phyloP scores from a whole-genome alignment of 352 stramenopile genomes.

The Pilasporangium apinafurcum region DNA sequence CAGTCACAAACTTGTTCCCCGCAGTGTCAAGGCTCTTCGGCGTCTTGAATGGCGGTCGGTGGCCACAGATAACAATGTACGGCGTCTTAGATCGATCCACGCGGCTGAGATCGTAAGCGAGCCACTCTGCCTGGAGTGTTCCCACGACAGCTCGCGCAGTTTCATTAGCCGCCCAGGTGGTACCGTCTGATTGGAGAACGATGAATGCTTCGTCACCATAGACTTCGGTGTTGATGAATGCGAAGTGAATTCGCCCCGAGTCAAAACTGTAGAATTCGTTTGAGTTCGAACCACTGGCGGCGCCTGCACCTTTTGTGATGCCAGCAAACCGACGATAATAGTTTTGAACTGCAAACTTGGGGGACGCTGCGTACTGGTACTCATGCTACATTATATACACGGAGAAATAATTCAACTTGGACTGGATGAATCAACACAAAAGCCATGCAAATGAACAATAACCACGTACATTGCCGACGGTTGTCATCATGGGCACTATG shows the following conservation, averaged over 20 bases:
- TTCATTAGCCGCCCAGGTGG: constrained; percentile 46
- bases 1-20: constrained; percentile 49
- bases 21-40: constrained; percentile 23
- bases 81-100: constrained; percentile 51
- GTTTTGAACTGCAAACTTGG: constrained; percentile 59
- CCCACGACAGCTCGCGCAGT: constrained; percentile 18
- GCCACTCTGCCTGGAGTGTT: constrained; percentile 39
- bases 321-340: constrained; percentile 63
- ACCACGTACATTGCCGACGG: constrained; percentile 58
- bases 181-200: constrained; percentile 29
- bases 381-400: constrained; percentile 39
- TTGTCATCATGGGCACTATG: constrained; percentile 63
- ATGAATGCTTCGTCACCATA: constrained; percentile 65
- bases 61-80: constrained; percentile 67
- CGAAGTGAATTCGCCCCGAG: constrained; percentile 61
- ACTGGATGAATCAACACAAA: not conserved
- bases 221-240: constrained; percentile 73
- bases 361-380: constrained; percentile 49
- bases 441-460: not conserved
- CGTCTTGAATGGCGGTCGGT: constrained; percentile 69
- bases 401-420: constrained; percentile 2
- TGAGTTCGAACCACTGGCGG: constrained; percentile 47
- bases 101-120: constrained; percentile 65
- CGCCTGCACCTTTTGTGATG: constrained; percentile 38
- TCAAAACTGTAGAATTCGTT: constrained; percentile 78